phyloP scores from a whole-genome alignment of 2,329 filamentous ascomycete genomes.

The Pseudocercospora fijiensis region DNA sequence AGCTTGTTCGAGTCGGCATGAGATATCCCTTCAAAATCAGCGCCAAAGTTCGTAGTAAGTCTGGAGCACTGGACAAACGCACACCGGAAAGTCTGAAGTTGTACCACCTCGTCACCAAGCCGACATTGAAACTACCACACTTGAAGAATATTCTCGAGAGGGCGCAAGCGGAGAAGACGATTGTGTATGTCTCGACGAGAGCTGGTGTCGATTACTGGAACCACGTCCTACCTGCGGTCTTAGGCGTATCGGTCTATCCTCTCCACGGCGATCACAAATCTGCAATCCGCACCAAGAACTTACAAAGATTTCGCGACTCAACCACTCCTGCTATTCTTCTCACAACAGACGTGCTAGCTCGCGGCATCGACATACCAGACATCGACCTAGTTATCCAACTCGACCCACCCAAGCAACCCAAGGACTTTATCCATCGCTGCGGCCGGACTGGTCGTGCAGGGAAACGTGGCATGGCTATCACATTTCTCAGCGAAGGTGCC shows the following conservation, averaged over 20 bases:
- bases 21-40: constrained; percentile 93
- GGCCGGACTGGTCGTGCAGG: constrained; percentile 64
- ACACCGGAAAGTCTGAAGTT: constrained; percentile 93
- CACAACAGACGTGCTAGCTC: constrained; percentile 87
- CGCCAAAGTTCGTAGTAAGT: constrained; percentile 80
- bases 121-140: constrained; percentile 77
- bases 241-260: constrained; percentile 71
- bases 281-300: constrained; percentile 85
- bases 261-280: constrained; percentile 90
- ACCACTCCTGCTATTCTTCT: constrained; percentile 76
- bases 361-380: constrained; percentile 86
- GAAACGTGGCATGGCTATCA: constrained; percentile 74
- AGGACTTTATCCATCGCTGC: constrained; percentile 70
- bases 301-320: constrained; percentile 73
- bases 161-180: constrained; percentile 69
- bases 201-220: constrained; percentile 94
- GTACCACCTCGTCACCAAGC: constrained; percentile 73
- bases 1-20: constrained; percentile 87
- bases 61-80: constrained; percentile 74
- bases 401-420: constrained; percentile 82
- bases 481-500: constrained; percentile 77
- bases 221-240: constrained; percentile 69
- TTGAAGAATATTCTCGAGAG: constrained; percentile 68
- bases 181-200: constrained; percentile 91
- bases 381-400: constrained; percentile 90